A percentile compares a stretch with the other conserved stretches of the same genome.
Conservation (phyloP, 768 basidiomycete genomes). For the Leucocoprinus leucothites region DNA sequence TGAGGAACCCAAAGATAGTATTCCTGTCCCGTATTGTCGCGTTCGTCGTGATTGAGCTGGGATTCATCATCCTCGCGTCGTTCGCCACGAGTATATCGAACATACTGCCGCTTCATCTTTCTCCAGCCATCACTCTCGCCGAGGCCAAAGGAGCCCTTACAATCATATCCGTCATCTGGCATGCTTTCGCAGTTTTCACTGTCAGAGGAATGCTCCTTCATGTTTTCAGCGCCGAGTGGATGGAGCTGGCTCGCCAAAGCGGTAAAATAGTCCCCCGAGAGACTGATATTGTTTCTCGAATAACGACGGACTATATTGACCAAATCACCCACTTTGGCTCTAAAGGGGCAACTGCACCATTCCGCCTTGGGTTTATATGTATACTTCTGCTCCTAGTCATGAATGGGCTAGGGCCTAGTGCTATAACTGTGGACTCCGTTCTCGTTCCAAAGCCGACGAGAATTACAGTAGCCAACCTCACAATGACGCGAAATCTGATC, state of each 20-base stretch:
- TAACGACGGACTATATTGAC: slow-evolving; percentile 1
- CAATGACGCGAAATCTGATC: neutral
- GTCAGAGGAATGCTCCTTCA: slow-evolving; percentile 3
- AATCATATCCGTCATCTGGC: slow-evolving; percentile 2
- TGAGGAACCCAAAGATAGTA: neutral
- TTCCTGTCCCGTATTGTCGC: too few species aligned
- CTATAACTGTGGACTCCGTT: neutral
- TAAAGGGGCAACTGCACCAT: neutral
- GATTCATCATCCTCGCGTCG: too few species aligned
- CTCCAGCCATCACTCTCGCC: neutral
- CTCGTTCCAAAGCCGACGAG: neutral
- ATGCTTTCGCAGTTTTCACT: neutral
- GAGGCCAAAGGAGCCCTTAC: slow-evolving; percentile 3
- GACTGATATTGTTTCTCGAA: slow-evolving; percentile 2
- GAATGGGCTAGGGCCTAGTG: slow-evolving; percentile 5
- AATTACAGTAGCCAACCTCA: neutral
- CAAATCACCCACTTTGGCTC: neutral
- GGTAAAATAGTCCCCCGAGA: neutral
- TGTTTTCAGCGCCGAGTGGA: slow-evolving; percentile 9
- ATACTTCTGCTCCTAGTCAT: neutral
- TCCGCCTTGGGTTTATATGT: neutral
- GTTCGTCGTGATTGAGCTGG: too few species aligned
- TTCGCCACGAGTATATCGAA: too few species aligned
- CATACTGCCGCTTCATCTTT: too few species aligned
- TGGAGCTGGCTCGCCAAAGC: neutral